Evolutionary conservation across 2,329 filamentous ascomycete species (phyloP), one percentile per base, ranked within the genome.

Genomic region (Keithomyces neogunnii): DNA sequence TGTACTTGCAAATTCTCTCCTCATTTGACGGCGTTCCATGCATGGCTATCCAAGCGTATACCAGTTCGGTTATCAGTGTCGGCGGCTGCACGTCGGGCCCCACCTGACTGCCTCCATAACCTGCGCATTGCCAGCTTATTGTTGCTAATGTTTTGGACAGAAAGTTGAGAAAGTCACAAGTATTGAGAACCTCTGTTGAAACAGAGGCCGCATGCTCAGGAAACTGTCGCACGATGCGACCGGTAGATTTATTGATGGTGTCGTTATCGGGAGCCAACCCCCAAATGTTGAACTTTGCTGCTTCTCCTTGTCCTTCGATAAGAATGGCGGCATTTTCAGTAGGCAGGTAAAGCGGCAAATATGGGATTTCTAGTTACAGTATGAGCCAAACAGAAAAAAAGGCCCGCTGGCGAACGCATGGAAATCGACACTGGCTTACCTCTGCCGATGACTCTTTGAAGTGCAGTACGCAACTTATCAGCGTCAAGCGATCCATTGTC

Each of bases 41-140:
- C 26, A 43, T 52, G 7, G 49, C 61, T 3, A 80, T 50, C 13
- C 75, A 62, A 0, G 66, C 66, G 1, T 57, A 42, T 5, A 73
- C 65, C 33, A 77, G 66, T 38, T 80, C 71, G 0, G 74, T 80
- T 0, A 83, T 69, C 32, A 80, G 60, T 7, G 60, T 66, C 0
- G 80, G 79, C 49, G 76, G 50, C 0, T 62, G 10, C 11, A 28
- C 29, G 19, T 44, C 38, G 2, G 26, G 31, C 3, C 2, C 19
- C 6, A 2, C 39, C 6, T 6, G 10, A 19, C 19, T 26, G 4
- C 7, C 26, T 47, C 10, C 32, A 4, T 28, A 42, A 8, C 26
- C 39, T 8, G 8, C 10, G n/a, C 32, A 13, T 36, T 47, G 29
- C 29, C 9, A 1, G 31, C 38, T 49, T 39, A 49, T 43, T 9